phyloP scores from a whole-genome alignment of 495 filamentous ascomycete genomes.

The Glonium stellatum region DNA sequence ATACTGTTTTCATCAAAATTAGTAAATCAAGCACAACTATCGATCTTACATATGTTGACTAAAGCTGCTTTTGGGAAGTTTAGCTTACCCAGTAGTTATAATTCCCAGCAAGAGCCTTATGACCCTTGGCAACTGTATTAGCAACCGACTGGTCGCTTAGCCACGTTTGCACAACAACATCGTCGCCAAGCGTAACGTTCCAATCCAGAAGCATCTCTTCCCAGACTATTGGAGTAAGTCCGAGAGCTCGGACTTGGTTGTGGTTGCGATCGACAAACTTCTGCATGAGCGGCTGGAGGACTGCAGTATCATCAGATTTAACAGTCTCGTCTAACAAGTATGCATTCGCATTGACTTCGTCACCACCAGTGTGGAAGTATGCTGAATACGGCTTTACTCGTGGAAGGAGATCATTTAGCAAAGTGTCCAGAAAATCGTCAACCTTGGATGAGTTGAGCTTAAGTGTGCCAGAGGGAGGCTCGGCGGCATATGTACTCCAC shows the following conservation, averaged over 20 bases:
- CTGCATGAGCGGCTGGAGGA: conserved; percentile 65
- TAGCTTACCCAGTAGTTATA: conserved; percentile 64
- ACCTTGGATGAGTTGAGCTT: conserved; percentile 65
- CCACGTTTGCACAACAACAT: conserved; percentile 70
- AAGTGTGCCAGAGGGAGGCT: conserved; percentile 70
- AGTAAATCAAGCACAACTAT: conserved; percentile 16
- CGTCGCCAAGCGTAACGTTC: conserved; percentile 58
- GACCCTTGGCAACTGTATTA: conserved; percentile 49
- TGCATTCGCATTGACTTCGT: conserved; percentile 70
- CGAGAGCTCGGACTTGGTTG: conserved; percentile 47
- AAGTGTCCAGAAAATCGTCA: conserved; percentile 56
- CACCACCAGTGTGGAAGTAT: conserved; percentile 79
- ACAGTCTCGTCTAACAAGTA: conserved; percentile 67
- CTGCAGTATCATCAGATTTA: conserved; percentile 48
- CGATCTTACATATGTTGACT: no score
- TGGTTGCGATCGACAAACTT: conserved; percentile 62
- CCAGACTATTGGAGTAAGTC: conserved; percentile 67
- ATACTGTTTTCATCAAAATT: conserved; percentile 44
- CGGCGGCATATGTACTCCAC: conserved; percentile 59
- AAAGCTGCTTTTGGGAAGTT: not conserved
- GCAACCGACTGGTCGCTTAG: conserved; percentile 50
- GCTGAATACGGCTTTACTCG: conserved; percentile 55
- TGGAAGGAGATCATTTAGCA: conserved; percentile 67
- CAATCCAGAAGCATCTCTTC: conserved; percentile 74
- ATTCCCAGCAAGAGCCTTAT: conserved; percentile 63